Base-by-base conservation (phyloP, 1,139 yeast genomes). In the Geotrichum macrosporum region DNA sequence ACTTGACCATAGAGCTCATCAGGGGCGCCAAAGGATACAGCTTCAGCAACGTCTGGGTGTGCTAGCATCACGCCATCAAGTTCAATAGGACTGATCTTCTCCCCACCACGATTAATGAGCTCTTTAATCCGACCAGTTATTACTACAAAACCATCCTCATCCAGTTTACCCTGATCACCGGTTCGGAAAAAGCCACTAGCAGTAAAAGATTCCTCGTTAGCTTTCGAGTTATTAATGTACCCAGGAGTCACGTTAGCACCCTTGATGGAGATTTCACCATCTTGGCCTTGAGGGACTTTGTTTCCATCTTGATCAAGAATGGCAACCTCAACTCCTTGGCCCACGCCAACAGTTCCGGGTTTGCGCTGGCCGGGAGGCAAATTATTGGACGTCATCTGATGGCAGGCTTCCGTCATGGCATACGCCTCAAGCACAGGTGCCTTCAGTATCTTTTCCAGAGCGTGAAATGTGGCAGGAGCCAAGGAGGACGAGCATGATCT, bases 391-490 rank as follows among this genome's bases (percentile, higher is more conserved):
- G 84, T 77, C 81, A 81, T 81, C 61, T 81, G 86, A 61, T 81
- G 86, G 52, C 73, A 68, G 1, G 84, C 84, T 59, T 81, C 87
- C 3, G 86, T 81, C 85, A 81, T 80, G n/a, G 86, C 86, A 58
- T 81, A 81, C 0, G 86, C 86, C 60, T 81, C 87, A 13, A 80
- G 59, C 0, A 81, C 85, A 0, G 86, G 86, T 0, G 84, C 81
- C 16, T 73, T 64, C 61, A 81, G 75, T 22, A 71, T 69, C 41
- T 65, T 54, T 56, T 81, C 86, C 38, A 81, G 67, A 56, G 74
- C 70, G 46, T 70, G 68, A 66, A 80, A 75, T 3, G 79, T 77
- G 1, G 80, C 62, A 2, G 84, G 84, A 1, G 86, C 84, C 55
- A 81, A 67, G 2, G 85, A 74, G 1, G 84, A 73, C 2, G 85